Base-by-base conservation (phyloP, 148 eudicot species). In the Silene conica region DNA sequence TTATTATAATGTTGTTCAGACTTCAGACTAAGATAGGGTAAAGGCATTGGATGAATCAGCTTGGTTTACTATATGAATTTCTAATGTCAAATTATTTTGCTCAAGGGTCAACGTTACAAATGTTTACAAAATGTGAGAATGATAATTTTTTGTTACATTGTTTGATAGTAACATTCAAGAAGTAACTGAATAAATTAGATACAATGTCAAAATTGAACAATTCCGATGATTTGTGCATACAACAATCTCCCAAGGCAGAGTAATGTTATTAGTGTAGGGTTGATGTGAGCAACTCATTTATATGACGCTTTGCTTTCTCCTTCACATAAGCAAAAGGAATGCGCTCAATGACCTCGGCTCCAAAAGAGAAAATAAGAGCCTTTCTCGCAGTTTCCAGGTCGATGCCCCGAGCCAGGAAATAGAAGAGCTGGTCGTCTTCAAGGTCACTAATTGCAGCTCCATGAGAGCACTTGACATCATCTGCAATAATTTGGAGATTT, bases 391-490 rank as follows among this genome's bases (percentile, higher is more conserved):
- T 82, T 34, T 85, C 85, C 48, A 73, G 12, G 79, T 89, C 92
- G 50, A 95, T 83, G n/a, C 98, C 97, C 4, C 97, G 90, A 62
- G 97, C 96, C 64, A 75, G 89, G 63, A 95, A 87, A 82, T 95
- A 95, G 80, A 95, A 95, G 43, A 95, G 87, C 71, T 90, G 97
- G 76, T 88, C 80, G 25, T 92, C 97, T 83, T 95, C 98, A 56
- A 92, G 78, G 73, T 92, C 93, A 77, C 98, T 85, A 2, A 92
- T 90, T 19, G 97, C 89, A 72, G 96, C 97, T 75, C 98, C 98
- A 74, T 95, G 98, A 16, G 97, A 89, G 68, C 98, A 94, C 81
- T 92, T 89, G 55, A 93, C 98, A 79, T 93, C 97, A 81, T 93
- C 97, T 0, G 98, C 98, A 9, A 89, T 85, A 45, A 93, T 93